A percentile compares a stretch with the other conserved stretches of the same genome.
These are phyloP conservation scores for Suhomyces taliae DNA, from an alignment of 1,139 yeast genomes.

Conservation along the genomic window DNA sequence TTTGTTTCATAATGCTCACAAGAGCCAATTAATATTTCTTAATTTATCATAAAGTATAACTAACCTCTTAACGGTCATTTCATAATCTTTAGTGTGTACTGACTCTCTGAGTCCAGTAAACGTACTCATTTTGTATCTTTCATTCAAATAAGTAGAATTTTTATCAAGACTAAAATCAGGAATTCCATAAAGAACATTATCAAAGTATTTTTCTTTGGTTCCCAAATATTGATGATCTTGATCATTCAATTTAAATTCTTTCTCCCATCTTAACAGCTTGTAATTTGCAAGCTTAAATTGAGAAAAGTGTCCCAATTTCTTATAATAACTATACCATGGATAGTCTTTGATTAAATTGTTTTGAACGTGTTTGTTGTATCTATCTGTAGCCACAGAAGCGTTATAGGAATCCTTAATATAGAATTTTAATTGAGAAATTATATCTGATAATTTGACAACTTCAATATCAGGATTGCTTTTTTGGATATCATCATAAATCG, in stretches of 20 bases:
- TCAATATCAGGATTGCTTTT: conserved; percentile 12
- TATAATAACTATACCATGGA: conserved; percentile 67
- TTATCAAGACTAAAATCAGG: conserved; percentile 15
- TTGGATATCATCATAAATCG: conserved; percentile 23
- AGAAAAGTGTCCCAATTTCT: conserved; percentile 58
- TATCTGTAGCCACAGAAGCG: conserved; percentile 33
- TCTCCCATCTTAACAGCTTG: conserved; percentile 53
- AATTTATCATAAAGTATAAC: conserved; percentile 31
- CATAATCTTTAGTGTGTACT: conserved; percentile 24
- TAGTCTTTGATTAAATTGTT: conserved; percentile 54
- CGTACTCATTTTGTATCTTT: conserved; percentile 19
- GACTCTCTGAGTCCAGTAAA: conserved; percentile 29
- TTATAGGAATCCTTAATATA: conserved; percentile 26
- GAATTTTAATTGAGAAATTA: conserved; percentile 20
- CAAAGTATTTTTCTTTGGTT: conserved; percentile 18
- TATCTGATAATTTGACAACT: conserved; percentile 19
- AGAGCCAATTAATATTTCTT: conserved; percentile 12
- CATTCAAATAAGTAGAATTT: conserved; percentile 8
- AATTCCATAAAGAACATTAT: conserved; percentile 28
- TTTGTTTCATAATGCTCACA: neutral
- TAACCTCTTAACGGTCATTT: conserved; percentile 29
- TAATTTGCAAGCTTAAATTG: conserved; percentile 56
- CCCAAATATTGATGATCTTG: conserved; percentile 26
- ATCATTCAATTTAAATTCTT: conserved; percentile 24
- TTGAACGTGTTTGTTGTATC: conserved; percentile 41